phyloP scores from a whole-genome alignment of 306 rosid species.

The Macrotyloma uniflorum region DNA sequence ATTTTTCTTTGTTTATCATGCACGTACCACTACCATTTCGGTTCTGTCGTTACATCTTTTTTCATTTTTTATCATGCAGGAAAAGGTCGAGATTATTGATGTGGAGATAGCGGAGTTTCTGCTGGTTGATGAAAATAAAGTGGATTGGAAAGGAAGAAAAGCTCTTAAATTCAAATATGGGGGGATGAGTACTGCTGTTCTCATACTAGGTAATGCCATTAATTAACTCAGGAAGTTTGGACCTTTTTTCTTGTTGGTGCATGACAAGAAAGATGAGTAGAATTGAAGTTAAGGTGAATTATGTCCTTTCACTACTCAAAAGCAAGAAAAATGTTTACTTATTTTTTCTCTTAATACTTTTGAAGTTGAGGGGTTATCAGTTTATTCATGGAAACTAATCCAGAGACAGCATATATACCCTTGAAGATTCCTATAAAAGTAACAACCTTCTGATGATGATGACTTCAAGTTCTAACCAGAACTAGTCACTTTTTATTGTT shows the following conservation, averaged over 20 bases:
- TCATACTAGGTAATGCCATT: slow-evolving; percentile 56
- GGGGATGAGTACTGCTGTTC: slow-evolving; percentile 55
- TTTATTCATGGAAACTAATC: neutral
- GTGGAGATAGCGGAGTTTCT: slow-evolving; percentile 35
- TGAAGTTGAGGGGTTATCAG: slow-evolving; percentile 1
- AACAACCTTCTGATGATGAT: neutral
- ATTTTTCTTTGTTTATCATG: neutral
- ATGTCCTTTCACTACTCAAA: neutral
- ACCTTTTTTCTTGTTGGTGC: neutral
- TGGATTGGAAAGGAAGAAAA: slow-evolving; percentile 92
- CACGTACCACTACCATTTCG: neutral
- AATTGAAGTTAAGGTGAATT: neutral
- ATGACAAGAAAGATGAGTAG: neutral
- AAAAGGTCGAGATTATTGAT: slow-evolving; percentile 44
- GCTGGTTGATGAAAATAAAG: slow-evolving; percentile 67
- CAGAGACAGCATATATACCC: neutral
- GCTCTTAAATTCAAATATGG: slow-evolving; percentile 78
- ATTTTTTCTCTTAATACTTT: neutral
- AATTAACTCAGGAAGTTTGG: neutral
- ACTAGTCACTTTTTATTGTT: neutral
- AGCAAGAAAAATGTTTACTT: neutral
- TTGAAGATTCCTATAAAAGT: neutral
- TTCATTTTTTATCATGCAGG: slow-evolving; percentile 44
- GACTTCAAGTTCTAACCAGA: neutral
- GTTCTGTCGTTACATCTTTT: neutral